Percentiles rank a stretch among this genome's conserved stretches.
phyloP scores from a whole-genome alignment of 441 rosid genomes.

The Mallotus repandus region DNA sequence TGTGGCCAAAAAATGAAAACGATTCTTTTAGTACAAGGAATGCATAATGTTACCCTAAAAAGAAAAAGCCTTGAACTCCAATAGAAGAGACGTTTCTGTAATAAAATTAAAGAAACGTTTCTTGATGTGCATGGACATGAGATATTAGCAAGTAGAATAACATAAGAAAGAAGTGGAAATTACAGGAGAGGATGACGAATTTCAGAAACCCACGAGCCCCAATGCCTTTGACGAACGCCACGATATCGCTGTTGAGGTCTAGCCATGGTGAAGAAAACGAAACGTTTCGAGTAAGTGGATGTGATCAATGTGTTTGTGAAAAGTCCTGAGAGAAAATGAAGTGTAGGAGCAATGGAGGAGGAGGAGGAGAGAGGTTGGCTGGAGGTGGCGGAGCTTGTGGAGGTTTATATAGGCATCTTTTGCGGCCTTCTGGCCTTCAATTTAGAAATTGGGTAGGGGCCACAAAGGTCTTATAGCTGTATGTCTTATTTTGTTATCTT shows the following conservation, averaged over 20 bases:
- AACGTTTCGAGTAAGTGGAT: constrained; percentile 5
- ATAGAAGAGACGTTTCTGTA: not conserved
- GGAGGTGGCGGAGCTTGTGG: not conserved
- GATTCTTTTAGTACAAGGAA: constrained; percentile 8
- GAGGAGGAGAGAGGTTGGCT: not conserved
- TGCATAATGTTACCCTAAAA: not conserved
- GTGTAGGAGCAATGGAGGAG: not conserved
- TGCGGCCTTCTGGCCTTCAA: constrained; percentile 36
- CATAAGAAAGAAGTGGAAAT: constrained; percentile 11
- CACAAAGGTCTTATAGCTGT: not conserved
- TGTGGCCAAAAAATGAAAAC: constrained; percentile 3
- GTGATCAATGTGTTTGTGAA: constrained; percentile 23
- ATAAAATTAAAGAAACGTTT: not conserved
- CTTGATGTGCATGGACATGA: not conserved
- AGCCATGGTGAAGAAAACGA: constrained; percentile 44
- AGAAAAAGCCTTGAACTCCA: too few relatives aligned
- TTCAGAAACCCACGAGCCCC: constrained; percentile 99
- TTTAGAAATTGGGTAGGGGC: constrained; percentile 19
- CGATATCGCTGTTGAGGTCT: constrained; percentile 86
- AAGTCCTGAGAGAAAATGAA: constrained; percentile 21
- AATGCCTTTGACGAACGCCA: constrained; percentile 96
- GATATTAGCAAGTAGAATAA: not conserved
- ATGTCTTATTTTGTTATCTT: not conserved
- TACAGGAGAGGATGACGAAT: constrained; percentile 95
- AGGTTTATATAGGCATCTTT: constrained; percentile 32